Percentiles rank a stretch among this genome's conserved stretches.
These are phyloP conservation scores for Gentiana straminea DNA, from an alignment of 257 asterid species.

Conservation along the genomic window DNA sequence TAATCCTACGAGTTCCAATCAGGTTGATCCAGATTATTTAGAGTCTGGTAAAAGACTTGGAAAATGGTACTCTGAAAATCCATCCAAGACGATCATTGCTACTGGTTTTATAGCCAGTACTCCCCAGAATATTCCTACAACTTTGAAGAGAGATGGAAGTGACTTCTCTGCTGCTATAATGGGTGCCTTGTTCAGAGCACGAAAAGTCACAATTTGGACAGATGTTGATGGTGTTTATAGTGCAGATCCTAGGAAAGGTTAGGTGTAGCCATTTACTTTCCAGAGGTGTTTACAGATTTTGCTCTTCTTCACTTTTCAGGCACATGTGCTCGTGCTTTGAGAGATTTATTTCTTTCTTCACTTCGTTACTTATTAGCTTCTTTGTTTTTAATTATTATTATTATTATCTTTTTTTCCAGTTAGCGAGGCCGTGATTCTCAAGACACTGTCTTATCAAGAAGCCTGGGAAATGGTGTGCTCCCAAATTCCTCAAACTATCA, in stretches of 20 bases:
- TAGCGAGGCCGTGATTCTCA: constrained; percentile 94
- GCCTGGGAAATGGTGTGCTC: constrained; percentile 97
- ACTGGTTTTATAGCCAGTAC: constrained; percentile 95
- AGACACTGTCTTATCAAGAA: constrained; percentile 87
- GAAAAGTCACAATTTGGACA: constrained; percentile 97
- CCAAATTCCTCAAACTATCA: constrained; percentile 11
- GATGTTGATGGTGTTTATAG: constrained; percentile 97
- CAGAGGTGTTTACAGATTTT: background rate
- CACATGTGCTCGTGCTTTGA: background rate
- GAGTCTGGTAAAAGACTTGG: constrained; percentile 71
- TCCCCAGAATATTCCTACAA: constrained; percentile 82
- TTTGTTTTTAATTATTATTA: background rate
- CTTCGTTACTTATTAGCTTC: background rate
- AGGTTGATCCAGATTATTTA: constrained; percentile 88
- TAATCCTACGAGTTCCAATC: constrained; percentile 68
- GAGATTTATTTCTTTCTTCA: background rate
- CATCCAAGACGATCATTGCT: constrained; percentile 63
- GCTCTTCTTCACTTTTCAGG: background rate
- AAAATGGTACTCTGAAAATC: constrained; percentile 67
- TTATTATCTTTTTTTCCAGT: constrained; percentile 36
- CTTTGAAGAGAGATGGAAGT: constrained; percentile 98
- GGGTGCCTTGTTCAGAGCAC: constrained; percentile 85
- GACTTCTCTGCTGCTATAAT: constrained; percentile 99
- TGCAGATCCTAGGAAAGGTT: constrained; percentile 99
- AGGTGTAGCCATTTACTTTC: background rate